phyloP scores from a whole-genome alignment of 345 rosid genomes.

The Syzygium grande region DNA sequence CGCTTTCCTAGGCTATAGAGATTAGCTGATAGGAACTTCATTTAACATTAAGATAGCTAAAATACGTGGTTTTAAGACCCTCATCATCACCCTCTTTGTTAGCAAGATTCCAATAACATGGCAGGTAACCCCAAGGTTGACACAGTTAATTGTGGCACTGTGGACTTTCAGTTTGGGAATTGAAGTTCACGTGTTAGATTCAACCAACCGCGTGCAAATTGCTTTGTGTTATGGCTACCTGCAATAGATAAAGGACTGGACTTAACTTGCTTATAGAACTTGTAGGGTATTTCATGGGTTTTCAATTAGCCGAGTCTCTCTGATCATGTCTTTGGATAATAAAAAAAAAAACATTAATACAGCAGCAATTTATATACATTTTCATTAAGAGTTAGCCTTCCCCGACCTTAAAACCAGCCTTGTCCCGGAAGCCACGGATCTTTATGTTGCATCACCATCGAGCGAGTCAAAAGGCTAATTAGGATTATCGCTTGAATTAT shows the following conservation, averaged over 20 bases:
- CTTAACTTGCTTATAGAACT: background rate
- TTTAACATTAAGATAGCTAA: background rate
- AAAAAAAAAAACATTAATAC: background rate
- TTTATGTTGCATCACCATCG: background rate
- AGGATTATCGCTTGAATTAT: background rate
- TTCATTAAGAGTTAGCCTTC: fast-evolving
- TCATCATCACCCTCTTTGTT: background rate
- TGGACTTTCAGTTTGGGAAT: background rate
- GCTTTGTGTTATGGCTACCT: too few relatives aligned
- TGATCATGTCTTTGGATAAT: background rate
- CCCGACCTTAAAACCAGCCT: background rate
- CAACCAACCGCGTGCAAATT: background rate
- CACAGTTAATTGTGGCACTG: background rate
- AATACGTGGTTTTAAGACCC: background rate
- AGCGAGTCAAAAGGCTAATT: background rate
- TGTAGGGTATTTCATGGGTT: background rate
- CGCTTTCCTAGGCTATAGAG: background rate
- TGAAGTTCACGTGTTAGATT: background rate
- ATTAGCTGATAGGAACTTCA: background rate
- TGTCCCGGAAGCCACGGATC: background rate
- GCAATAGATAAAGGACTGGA: background rate
- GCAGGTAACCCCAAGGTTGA: background rate
- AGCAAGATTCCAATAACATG: background rate
- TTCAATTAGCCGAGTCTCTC: background rate
- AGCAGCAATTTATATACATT: background rate